Evolutionary conservation across 179 eudicot species (phyloP).

Genomic region (Beta lomatogona): DNA sequence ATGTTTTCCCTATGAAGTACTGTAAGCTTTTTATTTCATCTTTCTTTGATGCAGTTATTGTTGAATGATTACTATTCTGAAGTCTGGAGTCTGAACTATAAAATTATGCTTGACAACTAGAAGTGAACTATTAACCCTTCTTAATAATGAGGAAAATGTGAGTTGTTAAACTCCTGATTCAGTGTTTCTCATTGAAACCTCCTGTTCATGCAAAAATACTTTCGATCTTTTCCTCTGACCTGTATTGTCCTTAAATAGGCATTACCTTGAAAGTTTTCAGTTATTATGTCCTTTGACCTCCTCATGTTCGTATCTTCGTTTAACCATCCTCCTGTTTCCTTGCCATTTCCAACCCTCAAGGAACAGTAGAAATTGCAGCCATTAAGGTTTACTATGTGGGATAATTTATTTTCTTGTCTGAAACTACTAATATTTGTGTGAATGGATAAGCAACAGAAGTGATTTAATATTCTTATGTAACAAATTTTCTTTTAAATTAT

Average conservation of each 20-base stretch:
- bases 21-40: too few relatives aligned
- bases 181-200: too few relatives aligned
- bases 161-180: too few relatives aligned
- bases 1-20: too few relatives aligned
- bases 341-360: background rate
- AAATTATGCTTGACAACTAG: too few relatives aligned
- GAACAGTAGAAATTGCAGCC: background rate
- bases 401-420: background rate
- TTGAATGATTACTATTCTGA: too few relatives aligned
- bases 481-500: background rate
- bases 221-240: background rate
- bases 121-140: too few relatives aligned
- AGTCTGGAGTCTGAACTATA: too few relatives aligned
- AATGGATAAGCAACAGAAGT: background rate
- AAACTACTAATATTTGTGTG: background rate
- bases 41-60: too few relatives aligned
- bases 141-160: too few relatives aligned
- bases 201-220: too few relatives aligned
- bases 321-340: background rate
- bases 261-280: conserved; percentile 2
- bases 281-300: background rate
- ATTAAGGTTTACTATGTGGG: background rate
- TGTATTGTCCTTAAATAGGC: background rate
- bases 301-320: background rate
- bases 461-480: background rate